These are phyloP conservation scores for Prasinococcaceae sp. DNA, from an alignment of 139 green algal genomes.

Conservation along the genomic window DNA sequence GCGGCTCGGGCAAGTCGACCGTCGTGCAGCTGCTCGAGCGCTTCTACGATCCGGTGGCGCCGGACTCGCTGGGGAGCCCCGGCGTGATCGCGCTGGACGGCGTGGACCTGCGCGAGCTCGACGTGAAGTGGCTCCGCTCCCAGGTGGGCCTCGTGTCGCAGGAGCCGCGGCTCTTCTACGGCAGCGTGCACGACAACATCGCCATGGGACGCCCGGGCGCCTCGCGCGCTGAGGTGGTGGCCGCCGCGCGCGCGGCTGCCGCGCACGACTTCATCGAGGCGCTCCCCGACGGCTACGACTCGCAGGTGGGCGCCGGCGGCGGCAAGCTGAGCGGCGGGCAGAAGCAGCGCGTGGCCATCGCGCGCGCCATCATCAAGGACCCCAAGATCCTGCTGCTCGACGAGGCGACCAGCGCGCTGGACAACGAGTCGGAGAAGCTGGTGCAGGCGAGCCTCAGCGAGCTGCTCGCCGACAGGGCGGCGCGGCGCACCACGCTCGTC, in stretches of 20 bases:
- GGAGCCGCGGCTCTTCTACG: slow-evolving; percentile 65
- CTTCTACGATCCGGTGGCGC: slow-evolving; percentile 67
- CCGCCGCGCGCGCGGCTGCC: slow-evolving; percentile 51
- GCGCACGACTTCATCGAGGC: slow-evolving; percentile 57
- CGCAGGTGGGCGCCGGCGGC: slow-evolving; percentile 64
- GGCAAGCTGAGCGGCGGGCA: slow-evolving; percentile 58
- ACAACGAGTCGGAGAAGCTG: slow-evolving; percentile 49
- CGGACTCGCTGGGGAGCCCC: background rate
- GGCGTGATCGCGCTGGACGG: slow-evolving; percentile 47
- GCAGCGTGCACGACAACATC: slow-evolving; percentile 32
- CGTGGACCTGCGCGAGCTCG: slow-evolving; percentile 45
- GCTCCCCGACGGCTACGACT: slow-evolving; percentile 56
- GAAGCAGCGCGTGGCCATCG: slow-evolving; percentile 77
- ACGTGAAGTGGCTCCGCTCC: slow-evolving; percentile 54
- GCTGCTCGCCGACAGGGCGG: background rate
- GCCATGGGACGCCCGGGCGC: slow-evolving; percentile 9
- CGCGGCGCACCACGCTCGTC: slow-evolving; percentile 62
- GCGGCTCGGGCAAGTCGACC: slow-evolving; percentile 77
- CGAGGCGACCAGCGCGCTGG: slow-evolving; percentile 75
- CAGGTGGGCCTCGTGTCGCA: slow-evolving; percentile 64
- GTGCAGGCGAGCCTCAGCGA: slow-evolving; percentile 33
- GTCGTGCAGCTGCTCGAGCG: slow-evolving; percentile 72
- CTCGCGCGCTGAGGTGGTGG: slow-evolving; percentile 38
- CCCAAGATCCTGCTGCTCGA: slow-evolving; percentile 64
- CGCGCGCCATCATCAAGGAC: slow-evolving; percentile 56